phyloP scores from a whole-genome alignment of 1,139 yeast genomes.

The Wickerhamomyces sp. region DNA sequence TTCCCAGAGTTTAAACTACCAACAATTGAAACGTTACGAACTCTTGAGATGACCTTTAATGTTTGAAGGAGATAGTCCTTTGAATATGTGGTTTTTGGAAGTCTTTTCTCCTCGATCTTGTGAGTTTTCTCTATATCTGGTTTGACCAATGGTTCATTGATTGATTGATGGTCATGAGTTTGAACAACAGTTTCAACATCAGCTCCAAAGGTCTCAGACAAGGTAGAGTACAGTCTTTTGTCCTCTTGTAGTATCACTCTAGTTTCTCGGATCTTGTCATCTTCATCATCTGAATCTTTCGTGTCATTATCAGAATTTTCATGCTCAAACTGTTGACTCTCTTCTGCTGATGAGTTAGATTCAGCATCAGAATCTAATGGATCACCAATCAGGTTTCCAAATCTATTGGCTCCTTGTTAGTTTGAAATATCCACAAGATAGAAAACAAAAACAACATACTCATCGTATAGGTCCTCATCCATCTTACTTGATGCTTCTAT shows the following conservation, averaged over 20 bases:
- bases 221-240: conserved; percentile 37
- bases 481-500: conserved; percentile 6
- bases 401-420: conserved; percentile 21
- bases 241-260: conserved; percentile 41
- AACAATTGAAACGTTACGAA: conserved; percentile 74
- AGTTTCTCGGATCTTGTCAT: conserved; percentile 18
- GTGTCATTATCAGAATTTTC: conserved; percentile 19
- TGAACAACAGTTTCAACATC: conserved; percentile 65
- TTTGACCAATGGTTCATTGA: conserved; percentile 61
- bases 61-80: conserved; percentile 55
- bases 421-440: not conserved
- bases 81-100: conserved; percentile 60
- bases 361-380: conserved; percentile 43
- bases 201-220: conserved; percentile 43
- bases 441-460: conserved; percentile 31
- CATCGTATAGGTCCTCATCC: conserved; percentile 66
- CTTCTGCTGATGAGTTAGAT: conserved; percentile 17
- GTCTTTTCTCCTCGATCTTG: conserved; percentile 43
- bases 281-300: conserved; percentile 16
- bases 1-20: conserved; percentile 89
- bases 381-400: conserved; percentile 69
- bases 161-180: conserved; percentile 47
- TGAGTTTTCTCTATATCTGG: conserved; percentile 44
- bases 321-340: conserved; percentile 14
- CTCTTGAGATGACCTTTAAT: conserved; percentile 54